Evolutionary conservation across 2,329 filamentous ascomycete genomes (phyloP).

Genomic region (Fusarium nygamai): DNA sequence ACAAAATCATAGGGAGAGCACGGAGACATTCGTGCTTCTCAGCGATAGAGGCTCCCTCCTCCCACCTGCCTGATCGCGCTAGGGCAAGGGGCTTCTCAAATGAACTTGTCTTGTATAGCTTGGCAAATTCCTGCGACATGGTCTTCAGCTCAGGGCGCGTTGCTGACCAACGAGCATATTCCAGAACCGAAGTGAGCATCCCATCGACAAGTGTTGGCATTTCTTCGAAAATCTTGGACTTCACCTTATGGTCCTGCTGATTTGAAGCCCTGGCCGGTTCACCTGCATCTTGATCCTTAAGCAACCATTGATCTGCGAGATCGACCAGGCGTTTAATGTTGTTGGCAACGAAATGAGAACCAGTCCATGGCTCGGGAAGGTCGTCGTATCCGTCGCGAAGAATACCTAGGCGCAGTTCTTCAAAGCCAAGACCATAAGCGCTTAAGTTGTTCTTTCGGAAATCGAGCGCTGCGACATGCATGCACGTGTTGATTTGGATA

Average conservation of each 20-base stretch:
- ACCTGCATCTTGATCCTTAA: constrained; percentile 53
- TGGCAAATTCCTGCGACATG: constrained; percentile 57
- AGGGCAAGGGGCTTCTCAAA: constrained; percentile 63
- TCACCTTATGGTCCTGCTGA: constrained; percentile 52
- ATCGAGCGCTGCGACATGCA: constrained; percentile 65
- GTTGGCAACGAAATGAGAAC: constrained; percentile 69
- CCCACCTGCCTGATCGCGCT: constrained; percentile 65
- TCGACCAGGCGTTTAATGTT: constrained; percentile 69
- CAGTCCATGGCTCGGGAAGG: constrained; percentile 88
- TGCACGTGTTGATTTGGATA: constrained; percentile 69
- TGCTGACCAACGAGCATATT: constrained; percentile 62
- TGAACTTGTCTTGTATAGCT: constrained; percentile 61
- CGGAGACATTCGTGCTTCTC: constrained; percentile 66
- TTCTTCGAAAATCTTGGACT: constrained; percentile 58
- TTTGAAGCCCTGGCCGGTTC: constrained; percentile 46
- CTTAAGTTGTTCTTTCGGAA: constrained; percentile 77
- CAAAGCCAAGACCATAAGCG: constrained; percentile 77
- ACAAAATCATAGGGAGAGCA: constrained; percentile 65
- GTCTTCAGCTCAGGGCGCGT: constrained; percentile 56
- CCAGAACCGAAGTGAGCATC: constrained; percentile 64
- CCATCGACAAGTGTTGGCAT: constrained; percentile 63
- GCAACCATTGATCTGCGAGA: constrained; percentile 65
- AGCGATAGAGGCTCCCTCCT: constrained; percentile 66
- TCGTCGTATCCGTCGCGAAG: constrained; percentile 71
- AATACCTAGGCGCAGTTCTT: constrained; percentile 73